phyloP scores from a whole-genome alignment of 805 yeast species.

The Wickerhamomyces silvicola region DNA sequence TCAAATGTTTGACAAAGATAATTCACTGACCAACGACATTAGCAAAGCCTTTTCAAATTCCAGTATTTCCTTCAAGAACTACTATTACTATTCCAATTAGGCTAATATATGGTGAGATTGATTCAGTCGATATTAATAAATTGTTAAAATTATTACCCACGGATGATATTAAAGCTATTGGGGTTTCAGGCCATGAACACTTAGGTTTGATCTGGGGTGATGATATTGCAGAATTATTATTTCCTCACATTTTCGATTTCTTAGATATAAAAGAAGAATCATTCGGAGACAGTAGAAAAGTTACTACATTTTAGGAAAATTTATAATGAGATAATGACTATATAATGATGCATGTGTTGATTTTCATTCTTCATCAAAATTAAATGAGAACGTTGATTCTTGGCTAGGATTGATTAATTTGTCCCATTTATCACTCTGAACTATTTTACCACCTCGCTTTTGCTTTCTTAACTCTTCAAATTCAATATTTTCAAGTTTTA shows the following conservation, averaged over 20 bases:
- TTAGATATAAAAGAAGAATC: conserved; percentile 24
- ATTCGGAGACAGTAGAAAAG: conserved; percentile 5
- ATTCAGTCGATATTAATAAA: conserved; percentile 81
- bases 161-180: conserved; percentile 40
- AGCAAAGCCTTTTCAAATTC: conserved; percentile 28
- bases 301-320: conserved; percentile 2
- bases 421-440: conserved; percentile 50
- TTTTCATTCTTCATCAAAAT: conserved; percentile 14
- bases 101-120: conserved; percentile 71
- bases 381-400: conserved; percentile 15
- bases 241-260: conserved; percentile 34
- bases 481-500: conserved; percentile 29
- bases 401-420: conserved; percentile 21
- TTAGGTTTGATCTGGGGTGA: conserved; percentile 87
- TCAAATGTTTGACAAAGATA: conserved; percentile 80
- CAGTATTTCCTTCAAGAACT: conserved; percentile 49
- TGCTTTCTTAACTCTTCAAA: conserved; percentile 21
- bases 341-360: not conserved
- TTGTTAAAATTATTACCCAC: conserved; percentile 65
- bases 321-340: not conserved
- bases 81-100: conserved; percentile 68
- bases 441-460: conserved; percentile 14
- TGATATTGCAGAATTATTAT: conserved; percentile 45
- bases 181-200: conserved; percentile 75
- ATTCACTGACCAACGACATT: conserved; percentile 30